phyloP scores from a whole-genome alignment of 2,329 filamentous ascomycete species.

The Aspergillus ibericus region DNA sequence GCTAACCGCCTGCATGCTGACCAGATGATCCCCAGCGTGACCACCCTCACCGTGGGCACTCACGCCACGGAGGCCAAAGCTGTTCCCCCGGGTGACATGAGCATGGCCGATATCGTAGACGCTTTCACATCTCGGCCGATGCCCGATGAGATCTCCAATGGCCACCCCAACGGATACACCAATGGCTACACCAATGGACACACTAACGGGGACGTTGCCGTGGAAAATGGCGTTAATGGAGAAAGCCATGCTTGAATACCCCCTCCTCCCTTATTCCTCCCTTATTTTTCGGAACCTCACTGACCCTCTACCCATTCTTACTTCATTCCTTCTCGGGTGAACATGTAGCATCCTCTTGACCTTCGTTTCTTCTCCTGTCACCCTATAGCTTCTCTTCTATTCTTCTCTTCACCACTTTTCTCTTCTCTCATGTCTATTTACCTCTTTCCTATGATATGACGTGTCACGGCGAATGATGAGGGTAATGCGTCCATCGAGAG shows the following conservation, averaged over 20 bases:
- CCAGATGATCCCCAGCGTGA: constrained; percentile 63
- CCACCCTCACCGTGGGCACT: constrained; percentile 79
- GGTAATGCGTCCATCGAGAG: not conserved
- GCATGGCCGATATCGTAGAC: constrained; percentile 58
- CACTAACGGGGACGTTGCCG: not conserved
- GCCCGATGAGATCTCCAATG: not conserved
- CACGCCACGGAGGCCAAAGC: constrained; percentile 81
- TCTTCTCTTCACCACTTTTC: no score
- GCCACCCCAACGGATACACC: constrained; percentile 2
- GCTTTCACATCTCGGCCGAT: constrained; percentile 13
- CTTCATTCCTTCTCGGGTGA: not conserved
- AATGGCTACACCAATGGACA: not conserved
- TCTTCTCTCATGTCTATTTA: not conserved
- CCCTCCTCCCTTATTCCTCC: not conserved
- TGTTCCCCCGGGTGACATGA: constrained; percentile 82
- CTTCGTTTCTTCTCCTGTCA: not conserved
- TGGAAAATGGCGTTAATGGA: not conserved
- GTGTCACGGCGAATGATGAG: constrained; percentile 3
- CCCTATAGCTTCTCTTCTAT: no score
- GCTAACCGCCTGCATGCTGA: constrained; percentile 70
- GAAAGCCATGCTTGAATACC: not conserved
- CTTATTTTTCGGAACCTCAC: not conserved
- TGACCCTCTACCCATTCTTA: not conserved
- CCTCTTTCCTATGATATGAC: not conserved
- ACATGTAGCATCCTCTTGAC: constrained; percentile 1